These are phyloP conservation scores for Metarhizium album DNA, from an alignment of 2,329 filamentous ascomycete species.

Conservation along the genomic window DNA sequence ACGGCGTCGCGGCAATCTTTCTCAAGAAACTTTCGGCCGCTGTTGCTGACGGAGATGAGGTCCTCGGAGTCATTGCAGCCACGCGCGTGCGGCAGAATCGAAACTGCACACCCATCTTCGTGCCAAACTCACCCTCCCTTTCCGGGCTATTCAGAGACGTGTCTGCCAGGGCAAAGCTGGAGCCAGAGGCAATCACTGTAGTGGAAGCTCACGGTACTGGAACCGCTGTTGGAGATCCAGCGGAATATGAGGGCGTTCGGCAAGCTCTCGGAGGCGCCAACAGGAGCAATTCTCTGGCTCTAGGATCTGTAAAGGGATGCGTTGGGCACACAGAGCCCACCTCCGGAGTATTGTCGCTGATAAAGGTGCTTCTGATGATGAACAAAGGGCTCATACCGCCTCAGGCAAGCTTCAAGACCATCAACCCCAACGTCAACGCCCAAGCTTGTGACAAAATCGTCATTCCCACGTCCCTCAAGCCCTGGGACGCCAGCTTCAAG, in stretches of 20 bases:
- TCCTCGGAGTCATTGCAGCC: constrained; percentile 61
- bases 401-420: constrained; percentile 20
- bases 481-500: constrained; percentile 12
- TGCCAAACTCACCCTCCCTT: constrained; percentile 67
- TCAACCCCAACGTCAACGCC: constrained; percentile 23
- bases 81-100: constrained; percentile 73
- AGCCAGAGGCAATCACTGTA: constrained; percentile 66
- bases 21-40: constrained; percentile 72
- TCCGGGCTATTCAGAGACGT: constrained; percentile 61
- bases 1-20: constrained; percentile 63
- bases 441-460: constrained; percentile 12
- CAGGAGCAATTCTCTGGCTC: background rate
- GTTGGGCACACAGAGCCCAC: constrained; percentile 46
- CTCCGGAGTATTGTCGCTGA: constrained; percentile 17
- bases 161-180: constrained; percentile 58
- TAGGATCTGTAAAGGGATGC: constrained; percentile 45
- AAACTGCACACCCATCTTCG: constrained; percentile 73
- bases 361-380: constrained; percentile 24
- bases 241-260: constrained; percentile 64
- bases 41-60: constrained; percentile 63
- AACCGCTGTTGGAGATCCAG: constrained; percentile 73
- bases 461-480: constrained; percentile 23
- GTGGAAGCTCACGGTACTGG: constrained; percentile 87
- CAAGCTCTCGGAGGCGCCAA: constrained; percentile 21
- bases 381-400: constrained; percentile 14